Conservation (phyloP, 2,329 filamentous ascomycete genomes). For the Ophiostoma piceae region DNA sequence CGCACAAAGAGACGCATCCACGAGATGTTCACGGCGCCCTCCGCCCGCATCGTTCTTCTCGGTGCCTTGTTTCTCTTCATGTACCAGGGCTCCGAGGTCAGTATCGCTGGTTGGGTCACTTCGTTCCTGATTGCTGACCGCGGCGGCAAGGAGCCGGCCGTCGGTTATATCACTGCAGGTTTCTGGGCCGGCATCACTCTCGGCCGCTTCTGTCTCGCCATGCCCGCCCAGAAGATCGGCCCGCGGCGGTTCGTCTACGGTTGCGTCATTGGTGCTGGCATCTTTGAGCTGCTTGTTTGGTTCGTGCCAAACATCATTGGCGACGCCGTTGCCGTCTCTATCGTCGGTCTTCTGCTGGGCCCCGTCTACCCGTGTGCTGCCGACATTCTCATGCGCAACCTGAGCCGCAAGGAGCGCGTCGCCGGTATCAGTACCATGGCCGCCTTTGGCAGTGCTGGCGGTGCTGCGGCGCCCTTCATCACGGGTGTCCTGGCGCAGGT, state of each 20-base stretch:
- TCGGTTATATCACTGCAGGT: slow-evolving; percentile 74
- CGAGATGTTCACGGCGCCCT: slow-evolving; percentile 46
- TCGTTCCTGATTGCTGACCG: slow-evolving; percentile 73
- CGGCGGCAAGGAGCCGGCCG: slow-evolving; percentile 60
- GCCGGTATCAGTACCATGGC: slow-evolving; percentile 63
- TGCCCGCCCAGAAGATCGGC: slow-evolving; percentile 60
- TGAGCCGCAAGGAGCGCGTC: slow-evolving; percentile 56
- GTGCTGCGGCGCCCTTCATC: slow-evolving; percentile 60
- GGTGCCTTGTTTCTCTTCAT: slow-evolving; percentile 78
- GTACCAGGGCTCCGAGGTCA: slow-evolving; percentile 81
- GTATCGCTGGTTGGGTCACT: slow-evolving; percentile 80
- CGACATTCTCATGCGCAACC: slow-evolving; percentile 55
- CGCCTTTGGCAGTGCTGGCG: slow-evolving; percentile 64
- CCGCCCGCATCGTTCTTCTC: slow-evolving; percentile 59
- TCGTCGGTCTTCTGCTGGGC: slow-evolving; percentile 70
- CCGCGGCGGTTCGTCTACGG: slow-evolving; percentile 64
- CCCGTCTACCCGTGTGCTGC: slow-evolving; percentile 73
- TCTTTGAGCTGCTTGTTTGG: slow-evolving; percentile 75
- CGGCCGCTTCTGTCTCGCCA: slow-evolving; percentile 66
- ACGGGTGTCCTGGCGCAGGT: slow-evolving; percentile 60
- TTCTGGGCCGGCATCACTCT: slow-evolving; percentile 71
- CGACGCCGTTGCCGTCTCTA: slow-evolving; percentile 59
- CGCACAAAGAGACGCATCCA: slow-evolving; percentile 30
- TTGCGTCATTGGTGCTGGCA: slow-evolving; percentile 55
- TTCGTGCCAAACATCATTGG: slow-evolving; percentile 68